These are phyloP conservation scores for Debaryomycetaceae sp. DNA, from an alignment of 1,139 yeast species.

Conservation along the genomic window DNA sequence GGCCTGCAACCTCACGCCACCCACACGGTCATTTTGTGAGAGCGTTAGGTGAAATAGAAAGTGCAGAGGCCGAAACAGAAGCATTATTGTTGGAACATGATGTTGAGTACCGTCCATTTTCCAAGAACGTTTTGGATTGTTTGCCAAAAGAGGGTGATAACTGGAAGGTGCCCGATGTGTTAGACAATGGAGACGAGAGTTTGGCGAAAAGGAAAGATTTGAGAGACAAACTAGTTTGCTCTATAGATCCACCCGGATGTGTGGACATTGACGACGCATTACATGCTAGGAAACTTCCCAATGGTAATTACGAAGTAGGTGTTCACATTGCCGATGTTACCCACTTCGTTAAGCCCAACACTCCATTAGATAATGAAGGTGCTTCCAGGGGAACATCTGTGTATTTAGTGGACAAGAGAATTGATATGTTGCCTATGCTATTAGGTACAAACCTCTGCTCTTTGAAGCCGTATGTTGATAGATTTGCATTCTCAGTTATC, in stretches of 20 bases:
- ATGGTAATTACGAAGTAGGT: slow-evolving; percentile 95
- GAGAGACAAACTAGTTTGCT: slow-evolving; percentile 85
- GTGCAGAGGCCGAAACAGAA: slow-evolving; percentile 94
- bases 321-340: slow-evolving; percentile 99
- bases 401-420: slow-evolving; percentile 96
- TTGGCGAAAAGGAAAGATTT: slow-evolving; percentile 73
- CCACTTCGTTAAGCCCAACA: slow-evolving; percentile 90
- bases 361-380: slow-evolving; percentile 93
- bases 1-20: slow-evolving; percentile 81
- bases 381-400: slow-evolving; percentile 97
- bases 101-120: slow-evolving; percentile 94
- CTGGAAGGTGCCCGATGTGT: slow-evolving; percentile 79
- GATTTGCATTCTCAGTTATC: slow-evolving; percentile 91
- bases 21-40: slow-evolving; percentile 97
- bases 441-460: slow-evolving; percentile 97
- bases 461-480: slow-evolving; percentile 88
- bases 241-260: slow-evolving; percentile 97
- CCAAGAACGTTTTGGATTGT: slow-evolving; percentile 88
- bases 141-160: slow-evolving; percentile 89
- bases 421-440: slow-evolving; percentile 96
- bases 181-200: slow-evolving; percentile 57
- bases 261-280: slow-evolving; percentile 99
- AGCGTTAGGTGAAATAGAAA: slow-evolving; percentile 83
- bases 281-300: slow-evolving; percentile 79
- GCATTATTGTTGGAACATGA: slow-evolving; percentile 92